These are phyloP conservation scores for Eurotiales sp. DNA, from an alignment of 2,329 filamentous ascomycete species.

Conservation along the genomic window DNA sequence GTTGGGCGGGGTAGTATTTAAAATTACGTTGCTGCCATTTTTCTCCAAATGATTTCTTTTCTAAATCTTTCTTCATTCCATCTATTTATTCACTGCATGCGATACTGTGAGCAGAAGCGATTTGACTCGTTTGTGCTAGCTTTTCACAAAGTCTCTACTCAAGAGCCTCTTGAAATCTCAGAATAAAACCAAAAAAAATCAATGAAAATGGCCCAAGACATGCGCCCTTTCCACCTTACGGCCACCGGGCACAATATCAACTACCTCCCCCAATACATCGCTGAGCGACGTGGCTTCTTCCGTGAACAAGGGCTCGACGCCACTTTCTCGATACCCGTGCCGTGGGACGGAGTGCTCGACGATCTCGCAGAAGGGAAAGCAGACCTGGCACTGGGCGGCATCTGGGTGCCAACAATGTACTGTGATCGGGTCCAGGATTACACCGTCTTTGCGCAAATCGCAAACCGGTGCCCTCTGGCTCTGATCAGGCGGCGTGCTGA, in stretches of 20 bases:
- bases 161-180: too few species aligned
- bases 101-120: too few species aligned
- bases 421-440: not conserved
- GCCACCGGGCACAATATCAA: slow-evolving; percentile 6
- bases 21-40: too few species aligned
- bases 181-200: too few species aligned
- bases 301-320: not conserved
- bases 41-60: too few species aligned
- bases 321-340: not conserved
- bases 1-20: too few species aligned
- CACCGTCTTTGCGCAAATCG: slow-evolving; percentile 8
- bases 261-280: slow-evolving; percentile 8
- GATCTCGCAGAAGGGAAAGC: not conserved
- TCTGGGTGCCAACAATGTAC: slow-evolving; percentile 12
- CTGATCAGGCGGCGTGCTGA: not conserved
- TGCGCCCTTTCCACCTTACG: slow-evolving; percentile 2
- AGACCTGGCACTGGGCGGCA: slow-evolving; percentile 1
- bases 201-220: too few species aligned
- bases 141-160: too few species aligned
- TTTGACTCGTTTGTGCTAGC: too few species aligned
- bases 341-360: slow-evolving; percentile 9
- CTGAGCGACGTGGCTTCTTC: slow-evolving; percentile 3
- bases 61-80: too few species aligned
- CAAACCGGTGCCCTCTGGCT: slow-evolving; percentile 7
- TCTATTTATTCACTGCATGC: too few species aligned